These are phyloP conservation scores for Fusarium pininemorale DNA, from an alignment of 2,329 filamentous ascomycete genomes.

Conservation along the genomic window DNA sequence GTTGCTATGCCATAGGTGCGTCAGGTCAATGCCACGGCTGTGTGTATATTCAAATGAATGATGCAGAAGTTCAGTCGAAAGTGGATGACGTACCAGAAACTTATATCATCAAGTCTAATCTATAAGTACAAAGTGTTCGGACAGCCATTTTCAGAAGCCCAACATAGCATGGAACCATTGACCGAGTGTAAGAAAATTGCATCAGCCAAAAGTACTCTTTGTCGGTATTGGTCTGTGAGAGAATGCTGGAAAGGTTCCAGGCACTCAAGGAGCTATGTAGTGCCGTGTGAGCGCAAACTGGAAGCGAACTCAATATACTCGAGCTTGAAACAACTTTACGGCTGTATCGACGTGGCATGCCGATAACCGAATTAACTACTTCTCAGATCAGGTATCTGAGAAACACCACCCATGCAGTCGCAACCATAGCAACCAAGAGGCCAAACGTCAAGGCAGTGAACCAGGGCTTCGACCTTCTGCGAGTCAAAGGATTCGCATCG, in stretches of 20 bases:
- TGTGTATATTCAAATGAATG: too few relatives aligned
- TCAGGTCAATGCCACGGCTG: too few relatives aligned
- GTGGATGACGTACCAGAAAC: accelerated
- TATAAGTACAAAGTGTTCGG: neutral
- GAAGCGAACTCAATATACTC: neutral
- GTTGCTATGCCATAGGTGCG: accelerated
- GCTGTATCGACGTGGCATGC: accelerated
- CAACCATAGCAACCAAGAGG: neutral
- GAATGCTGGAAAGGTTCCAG: neutral
- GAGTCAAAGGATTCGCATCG: neutral
- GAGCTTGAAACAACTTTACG: neutral
- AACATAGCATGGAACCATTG: neutral
- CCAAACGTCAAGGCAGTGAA: neutral
- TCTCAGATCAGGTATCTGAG: neutral
- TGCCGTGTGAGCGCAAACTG: neutral
- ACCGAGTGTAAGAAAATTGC: accelerated
- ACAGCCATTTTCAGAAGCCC: too few relatives aligned
- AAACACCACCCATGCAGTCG: neutral
- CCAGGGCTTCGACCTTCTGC: neutral
- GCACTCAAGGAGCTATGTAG: accelerated
- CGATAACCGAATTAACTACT: accelerated
- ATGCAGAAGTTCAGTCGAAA: neutral
- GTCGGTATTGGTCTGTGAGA: accelerated
- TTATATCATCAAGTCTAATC: accelerated
- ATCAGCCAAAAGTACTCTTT: neutral